Conservation (phyloP, 495 filamentous ascomycete genomes). For the Xylaria bambusicola region DNA sequence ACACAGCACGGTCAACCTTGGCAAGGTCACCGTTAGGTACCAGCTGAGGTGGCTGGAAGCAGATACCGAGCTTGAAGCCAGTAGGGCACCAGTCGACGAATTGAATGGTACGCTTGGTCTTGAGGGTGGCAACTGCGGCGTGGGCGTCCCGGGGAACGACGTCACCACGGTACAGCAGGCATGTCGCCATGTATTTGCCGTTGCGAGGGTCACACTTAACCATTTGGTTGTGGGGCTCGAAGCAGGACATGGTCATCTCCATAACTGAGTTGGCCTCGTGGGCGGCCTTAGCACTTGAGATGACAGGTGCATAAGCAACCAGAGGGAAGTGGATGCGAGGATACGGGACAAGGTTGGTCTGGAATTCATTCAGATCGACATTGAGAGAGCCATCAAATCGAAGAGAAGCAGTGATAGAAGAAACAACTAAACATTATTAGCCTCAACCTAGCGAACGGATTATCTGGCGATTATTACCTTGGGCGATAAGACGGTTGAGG, state of each 20-base stretch:
- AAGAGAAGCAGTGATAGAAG: constrained; percentile 96
- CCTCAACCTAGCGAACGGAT: constrained; percentile 20
- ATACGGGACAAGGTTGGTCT: constrained; percentile 98
- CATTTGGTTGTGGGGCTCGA: constrained; percentile 87
- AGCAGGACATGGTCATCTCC: constrained; percentile 89
- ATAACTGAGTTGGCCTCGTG: constrained; percentile 93
- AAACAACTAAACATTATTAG: constrained; percentile 67
- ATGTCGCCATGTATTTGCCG: constrained; percentile 99
- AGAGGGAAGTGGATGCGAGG: constrained; percentile 99
- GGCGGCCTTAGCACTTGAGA: constrained; percentile 88
- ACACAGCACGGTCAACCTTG: constrained; percentile 96
- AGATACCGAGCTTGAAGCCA: constrained; percentile 99
- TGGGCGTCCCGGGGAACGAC: constrained; percentile 96
- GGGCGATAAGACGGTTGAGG: constrained; percentile 96
- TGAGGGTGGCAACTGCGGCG: constrained; percentile 86
- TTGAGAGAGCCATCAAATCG: constrained; percentile 99
- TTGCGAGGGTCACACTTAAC: constrained; percentile 98
- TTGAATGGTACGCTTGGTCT: constrained; percentile 98
- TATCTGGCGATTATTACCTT: constrained; percentile 56
- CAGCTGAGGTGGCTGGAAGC: constrained; percentile 94
- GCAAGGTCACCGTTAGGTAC: constrained; percentile 96
- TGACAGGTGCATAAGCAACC: constrained; percentile 91
- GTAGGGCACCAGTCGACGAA: constrained; percentile 99
- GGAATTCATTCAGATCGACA: constrained; percentile 99
- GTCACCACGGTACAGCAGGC: constrained; percentile 96